Percentiles rank a stretch among this genome's conserved stretches.
These are phyloP conservation scores for Globisporangium splendens DNA, from an alignment of 352 stramenopile genomes.

Conservation along the genomic window DNA sequence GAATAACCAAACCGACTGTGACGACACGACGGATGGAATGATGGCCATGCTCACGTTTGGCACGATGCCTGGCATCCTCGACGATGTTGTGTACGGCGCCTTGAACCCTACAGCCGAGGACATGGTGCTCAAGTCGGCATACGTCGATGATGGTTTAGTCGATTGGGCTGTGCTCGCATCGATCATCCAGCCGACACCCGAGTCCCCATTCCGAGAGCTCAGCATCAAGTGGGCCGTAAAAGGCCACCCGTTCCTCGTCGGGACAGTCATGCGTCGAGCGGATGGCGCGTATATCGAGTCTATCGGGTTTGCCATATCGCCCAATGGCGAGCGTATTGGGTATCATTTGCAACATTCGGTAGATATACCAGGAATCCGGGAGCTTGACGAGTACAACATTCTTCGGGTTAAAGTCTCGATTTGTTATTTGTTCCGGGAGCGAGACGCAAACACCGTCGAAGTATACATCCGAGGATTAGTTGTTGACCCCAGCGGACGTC, in stretches of 20 bases:
- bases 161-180: constrained; percentile 1
- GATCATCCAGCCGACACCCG: not conserved
- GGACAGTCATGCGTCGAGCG: constrained; percentile 25
- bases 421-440: constrained; percentile 4
- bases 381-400: constrained; percentile 8
- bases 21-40: no score
- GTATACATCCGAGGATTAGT: constrained; percentile 4
- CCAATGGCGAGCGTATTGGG: constrained; percentile 38
- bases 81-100: constrained; percentile 11
- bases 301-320: constrained; percentile 30
- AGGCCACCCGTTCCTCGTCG: constrained; percentile 17
- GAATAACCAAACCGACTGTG: no score
- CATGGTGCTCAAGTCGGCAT: constrained; percentile 1
- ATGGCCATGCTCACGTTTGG: constrained; percentile 9
- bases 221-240: not conserved
- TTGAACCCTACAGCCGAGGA: constrained; percentile 3
- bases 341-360: constrained; percentile 47
- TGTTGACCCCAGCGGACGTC: not conserved
- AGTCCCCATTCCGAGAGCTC: not conserved
- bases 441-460: not conserved
- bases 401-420: constrained; percentile 4
- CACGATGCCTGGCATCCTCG: constrained; percentile 4
- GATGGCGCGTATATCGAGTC: constrained; percentile 45
- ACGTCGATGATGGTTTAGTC: not conserved
- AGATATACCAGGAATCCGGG: constrained; percentile 23